phyloP scores from a whole-genome alignment of 2,329 filamentous ascomycete species.

The Incumbomyces delicatus region DNA sequence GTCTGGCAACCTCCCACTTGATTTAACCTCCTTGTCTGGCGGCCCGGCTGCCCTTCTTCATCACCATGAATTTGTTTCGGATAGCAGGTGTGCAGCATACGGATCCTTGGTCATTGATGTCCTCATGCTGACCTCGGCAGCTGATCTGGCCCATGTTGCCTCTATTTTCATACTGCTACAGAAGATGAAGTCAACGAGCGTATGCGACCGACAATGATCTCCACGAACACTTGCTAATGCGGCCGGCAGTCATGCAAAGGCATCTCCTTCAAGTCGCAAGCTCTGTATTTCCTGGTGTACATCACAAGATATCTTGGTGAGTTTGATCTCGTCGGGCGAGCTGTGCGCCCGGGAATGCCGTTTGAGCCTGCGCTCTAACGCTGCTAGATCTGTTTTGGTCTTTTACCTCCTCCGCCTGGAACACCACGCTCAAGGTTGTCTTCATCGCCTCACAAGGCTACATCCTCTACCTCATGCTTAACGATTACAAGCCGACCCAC shows the following conservation, averaged over 20 bases:
- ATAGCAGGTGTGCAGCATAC: slow-evolving; percentile 46
- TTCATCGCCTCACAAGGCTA: slow-evolving; percentile 87
- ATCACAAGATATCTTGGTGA: slow-evolving; percentile 80
- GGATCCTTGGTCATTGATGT: background rate
- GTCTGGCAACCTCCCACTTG: no score
- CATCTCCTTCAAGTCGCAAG: slow-evolving; percentile 98
- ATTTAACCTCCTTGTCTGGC: slow-evolving; percentile 1
- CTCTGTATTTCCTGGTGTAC: slow-evolving; percentile 88
- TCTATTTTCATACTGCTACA: slow-evolving; percentile 92
- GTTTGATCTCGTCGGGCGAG: slow-evolving; percentile 10
- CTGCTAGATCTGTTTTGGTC: slow-evolving; percentile 77
- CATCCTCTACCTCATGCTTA: slow-evolving; percentile 96
- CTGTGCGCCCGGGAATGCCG: slow-evolving; percentile 9
- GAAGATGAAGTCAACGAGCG: slow-evolving; percentile 90
- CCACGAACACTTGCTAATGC: slow-evolving; percentile 7
- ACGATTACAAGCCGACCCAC: slow-evolving; percentile 93
- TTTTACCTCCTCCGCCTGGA: slow-evolving; percentile 73
- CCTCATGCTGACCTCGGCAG: slow-evolving; percentile 35
- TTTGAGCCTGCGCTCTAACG: slow-evolving; percentile 8
- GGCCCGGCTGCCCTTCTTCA: slow-evolving; percentile 5
- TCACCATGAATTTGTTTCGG: slow-evolving; percentile 61
- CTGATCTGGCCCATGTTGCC: slow-evolving; percentile 87
- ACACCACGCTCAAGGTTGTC: slow-evolving; percentile 88
- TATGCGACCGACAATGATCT: slow-evolving; percentile 37
- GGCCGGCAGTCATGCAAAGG: slow-evolving; percentile 79